A percentile compares a stretch with the other conserved stretches of the same genome.
phyloP scores from a whole-genome alignment of 192 early-diverging fungal species.

The Dispira simplex region DNA sequence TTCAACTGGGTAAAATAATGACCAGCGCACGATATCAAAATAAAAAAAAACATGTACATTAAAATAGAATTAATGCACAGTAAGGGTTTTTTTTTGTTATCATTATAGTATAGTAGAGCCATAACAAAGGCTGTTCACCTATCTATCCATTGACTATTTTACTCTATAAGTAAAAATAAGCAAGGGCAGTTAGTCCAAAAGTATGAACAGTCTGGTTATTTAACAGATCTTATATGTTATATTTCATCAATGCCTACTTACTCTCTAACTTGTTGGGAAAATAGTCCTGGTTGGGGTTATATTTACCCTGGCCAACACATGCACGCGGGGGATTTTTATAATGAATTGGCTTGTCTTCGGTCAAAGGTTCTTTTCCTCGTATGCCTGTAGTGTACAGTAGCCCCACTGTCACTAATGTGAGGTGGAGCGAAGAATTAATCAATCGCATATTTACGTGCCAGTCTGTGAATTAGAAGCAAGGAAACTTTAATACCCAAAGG shows the following conservation, averaged over 20 bases:
- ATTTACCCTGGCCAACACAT: neutral
- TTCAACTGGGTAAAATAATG: neutral
- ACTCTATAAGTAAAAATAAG: neutral
- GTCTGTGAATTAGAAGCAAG: too few relatives aligned
- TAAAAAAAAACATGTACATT: too few relatives aligned
- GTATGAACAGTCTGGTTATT: neutral
- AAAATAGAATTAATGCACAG: neutral
- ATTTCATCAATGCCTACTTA: neutral
- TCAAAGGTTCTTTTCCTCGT: too few relatives aligned
- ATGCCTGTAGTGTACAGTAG: too few relatives aligned
- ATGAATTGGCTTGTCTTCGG: too few relatives aligned
- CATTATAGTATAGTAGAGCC: neutral
- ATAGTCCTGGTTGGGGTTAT: neutral
- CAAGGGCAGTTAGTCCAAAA: neutral
- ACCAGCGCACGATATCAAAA: neutral
- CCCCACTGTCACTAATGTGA: too few relatives aligned
- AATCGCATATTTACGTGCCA: too few relatives aligned
- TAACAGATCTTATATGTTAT: neutral
- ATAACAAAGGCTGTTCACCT: neutral
- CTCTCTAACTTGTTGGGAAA: conserved; percentile 1
- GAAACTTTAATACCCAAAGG: too few relatives aligned
- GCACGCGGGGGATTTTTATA: neutral
- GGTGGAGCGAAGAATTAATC: too few relatives aligned
- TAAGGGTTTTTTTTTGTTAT: neutral
- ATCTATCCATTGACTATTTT: neutral